Conservation (phyloP, 768 basidiomycete genomes). For the Chlorophyllum brunneum region DNA sequence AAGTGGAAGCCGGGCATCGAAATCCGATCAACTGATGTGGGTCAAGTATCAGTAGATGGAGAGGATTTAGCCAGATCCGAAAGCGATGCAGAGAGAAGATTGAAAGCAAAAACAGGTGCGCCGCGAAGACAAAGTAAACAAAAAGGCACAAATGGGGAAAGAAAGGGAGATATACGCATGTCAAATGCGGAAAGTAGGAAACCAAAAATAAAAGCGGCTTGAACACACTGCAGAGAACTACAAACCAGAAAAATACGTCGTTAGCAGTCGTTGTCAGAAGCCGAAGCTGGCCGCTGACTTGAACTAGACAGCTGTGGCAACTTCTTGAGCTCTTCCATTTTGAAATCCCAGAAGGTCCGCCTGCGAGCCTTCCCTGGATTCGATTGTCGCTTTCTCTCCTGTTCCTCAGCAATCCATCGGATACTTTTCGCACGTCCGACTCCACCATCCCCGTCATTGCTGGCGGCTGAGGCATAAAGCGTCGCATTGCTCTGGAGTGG, state of each 20-base stretch:
- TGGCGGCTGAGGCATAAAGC: too few species aligned
- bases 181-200: too few species aligned
- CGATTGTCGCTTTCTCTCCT: constrained; percentile 50
- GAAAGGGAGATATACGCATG: too few species aligned
- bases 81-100: background rate
- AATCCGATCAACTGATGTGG: too few species aligned
- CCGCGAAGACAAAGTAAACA: background rate
- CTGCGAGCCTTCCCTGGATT: constrained; percentile 36
- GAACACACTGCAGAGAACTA: too few species aligned
- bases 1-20: too few species aligned
- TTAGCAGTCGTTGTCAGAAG: background rate
- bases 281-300: background rate
- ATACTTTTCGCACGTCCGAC: constrained; percentile 67
- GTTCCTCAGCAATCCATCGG: constrained; percentile 75
- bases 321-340: constrained; percentile 35
- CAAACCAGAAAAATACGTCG: background rate
- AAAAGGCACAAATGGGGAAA: too few species aligned
- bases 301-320: background rate
- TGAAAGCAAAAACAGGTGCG: background rate
- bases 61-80: background rate
- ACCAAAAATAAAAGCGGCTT: too few species aligned
- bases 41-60: background rate
- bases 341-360: constrained; percentile 41
- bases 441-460: constrained; percentile 19
- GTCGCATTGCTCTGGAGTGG: background rate